These are phyloP conservation scores for Ophiostoma fasciatum DNA, from an alignment of 2,329 filamentous ascomycete species.

Conservation along the genomic window DNA sequence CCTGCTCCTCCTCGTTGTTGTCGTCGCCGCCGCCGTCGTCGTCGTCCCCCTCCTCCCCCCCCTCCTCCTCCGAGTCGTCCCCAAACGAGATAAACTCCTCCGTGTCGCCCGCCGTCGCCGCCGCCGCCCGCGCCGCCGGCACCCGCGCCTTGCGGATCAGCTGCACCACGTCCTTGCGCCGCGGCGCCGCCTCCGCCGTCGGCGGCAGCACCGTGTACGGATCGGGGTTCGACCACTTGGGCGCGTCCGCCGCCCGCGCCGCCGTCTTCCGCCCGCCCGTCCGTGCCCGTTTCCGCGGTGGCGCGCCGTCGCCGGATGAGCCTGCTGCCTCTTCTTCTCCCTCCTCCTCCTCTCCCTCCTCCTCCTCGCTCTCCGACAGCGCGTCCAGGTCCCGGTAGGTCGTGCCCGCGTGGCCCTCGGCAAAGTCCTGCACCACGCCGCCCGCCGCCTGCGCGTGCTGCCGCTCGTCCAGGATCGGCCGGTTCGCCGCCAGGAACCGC, in stretches of 20 bases:
- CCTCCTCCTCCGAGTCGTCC: slow-evolving; percentile 7
- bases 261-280: background rate
- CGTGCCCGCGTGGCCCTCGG: slow-evolving; percentile 27
- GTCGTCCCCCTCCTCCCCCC: background rate
- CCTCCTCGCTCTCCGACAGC: slow-evolving; percentile 47
- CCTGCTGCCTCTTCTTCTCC: slow-evolving; percentile 24
- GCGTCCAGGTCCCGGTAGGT: slow-evolving; percentile 42
- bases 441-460: slow-evolving; percentile 21
- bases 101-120: slow-evolving; percentile 38
- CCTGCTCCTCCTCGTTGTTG: background rate
- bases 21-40: background rate
- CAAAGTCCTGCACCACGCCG: slow-evolving; percentile 30
- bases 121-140: slow-evolving; percentile 30
- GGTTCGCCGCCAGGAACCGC: slow-evolving; percentile 29
- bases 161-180: slow-evolving; percentile 78
- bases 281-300: slow-evolving; percentile 10
- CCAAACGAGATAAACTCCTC: slow-evolving; percentile 71
- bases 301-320: slow-evolving; percentile 14
- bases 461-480: slow-evolving; percentile 36
- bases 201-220: slow-evolving; percentile 82
- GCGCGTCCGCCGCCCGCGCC: slow-evolving; percentile 19
- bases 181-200: slow-evolving; percentile 39
- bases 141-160: slow-evolving; percentile 81
- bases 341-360: slow-evolving; percentile 19
- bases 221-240: slow-evolving; percentile 93